Evolutionary conservation across 768 basidiomycete species (phyloP), one percentile per base, ranked within the genome.

Genomic region (Peribolospora kevripleyi): DNA sequence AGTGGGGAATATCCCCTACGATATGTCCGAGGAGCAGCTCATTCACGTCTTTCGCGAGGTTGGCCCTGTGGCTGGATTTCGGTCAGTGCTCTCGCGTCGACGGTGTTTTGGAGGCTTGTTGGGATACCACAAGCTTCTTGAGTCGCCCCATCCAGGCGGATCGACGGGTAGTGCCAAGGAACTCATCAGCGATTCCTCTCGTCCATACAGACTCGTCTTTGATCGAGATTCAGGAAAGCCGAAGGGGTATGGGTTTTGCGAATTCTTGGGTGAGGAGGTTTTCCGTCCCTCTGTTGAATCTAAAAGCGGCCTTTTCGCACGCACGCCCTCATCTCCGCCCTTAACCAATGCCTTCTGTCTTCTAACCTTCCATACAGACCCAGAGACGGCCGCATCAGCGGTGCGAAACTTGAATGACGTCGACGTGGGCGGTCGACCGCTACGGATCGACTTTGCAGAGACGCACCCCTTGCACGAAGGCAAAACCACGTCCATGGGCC

Each of bases 351-450:
- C 38, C 43, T 51, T 40, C 50, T 40, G 50, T 42, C 53, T 37
- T 51, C 53, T 52, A 55, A 55, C 52, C 59, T 48, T 54, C 61
- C 67, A 83, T 41, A 46, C 52, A 38, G 58, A 98, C 68, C 84
- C 91, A 67, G 90, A 93, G 68, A 97, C 93, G 36, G 93, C 93
- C 6, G 69, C 77, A 37, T 91, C 87, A 52, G 93, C 93, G 50
- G 86, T 98, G 11, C 80, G 93, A 63, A 98, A 97, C 65, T 76
- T 98, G 51, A 87, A 93, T 68, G 85, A 84, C 58, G 78, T 78
- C 52, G 85, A 87, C 61, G 83, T 95, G 41, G 86, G 84, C 55
- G 93, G 93, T 3, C 78, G 93, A 7, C 82, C 84, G 2, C 73
- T 98, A 48, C 80, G 90, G 51, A 90, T 98, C 62, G 91, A 97